Percentiles rank a stretch among this genome's conserved stretches.
phyloP scores from a whole-genome alignment of 2,329 filamentous ascomycete genomes.

The Ophiognomonia clavigignenti-juglandacearum region DNA sequence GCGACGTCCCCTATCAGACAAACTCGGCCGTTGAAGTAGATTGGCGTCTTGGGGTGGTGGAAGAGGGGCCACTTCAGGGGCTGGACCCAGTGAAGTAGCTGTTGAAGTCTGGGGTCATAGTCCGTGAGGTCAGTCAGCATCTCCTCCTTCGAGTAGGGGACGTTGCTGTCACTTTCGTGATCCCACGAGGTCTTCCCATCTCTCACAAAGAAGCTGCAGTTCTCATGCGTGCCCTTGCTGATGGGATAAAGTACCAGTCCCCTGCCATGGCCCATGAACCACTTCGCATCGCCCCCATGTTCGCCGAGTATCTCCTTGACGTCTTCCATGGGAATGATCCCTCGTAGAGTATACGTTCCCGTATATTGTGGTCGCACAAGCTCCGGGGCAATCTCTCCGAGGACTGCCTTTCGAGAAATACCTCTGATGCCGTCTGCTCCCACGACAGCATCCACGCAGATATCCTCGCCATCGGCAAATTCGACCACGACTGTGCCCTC shows the following conservation, averaged over 20 bases:
- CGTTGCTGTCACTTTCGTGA: conserved; percentile 1
- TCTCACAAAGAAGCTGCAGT: conserved; percentile 9
- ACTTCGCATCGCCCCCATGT: conserved; percentile 17
- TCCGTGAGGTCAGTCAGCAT: conserved; percentile 4
- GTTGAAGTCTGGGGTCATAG: conserved; percentile 6
- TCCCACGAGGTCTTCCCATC: not conserved
- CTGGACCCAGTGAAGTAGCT: conserved; percentile 2
- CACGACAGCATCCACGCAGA: conserved; percentile 20
- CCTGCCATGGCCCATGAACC: conserved; percentile 6
- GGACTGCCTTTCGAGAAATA: conserved; percentile 20
- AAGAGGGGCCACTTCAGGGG: conserved; percentile 1
- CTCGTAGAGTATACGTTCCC: conserved; percentile 24
- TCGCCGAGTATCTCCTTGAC: conserved; percentile 22
- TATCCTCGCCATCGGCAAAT: conserved; percentile 20
- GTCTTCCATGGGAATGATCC: conserved; percentile 23
- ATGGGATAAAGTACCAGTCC: conserved; percentile 7
- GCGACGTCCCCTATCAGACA: conserved; percentile 1
- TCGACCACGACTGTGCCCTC: conserved; percentile 18
- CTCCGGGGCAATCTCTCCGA: conserved; percentile 21
- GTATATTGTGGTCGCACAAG: conserved; percentile 22
- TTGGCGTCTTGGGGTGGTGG: conserved; percentile 3
- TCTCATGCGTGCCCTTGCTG: conserved; percentile 10
- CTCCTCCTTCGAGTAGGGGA: not conserved
- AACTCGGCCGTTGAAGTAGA: not conserved
- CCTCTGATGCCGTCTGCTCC: conserved; percentile 25